A percentile compares a stretch with the other conserved stretches of the same genome.
Conservation (phyloP, 2,329 filamentous ascomycete species). For the Talaromyces verruculosus region DNA sequence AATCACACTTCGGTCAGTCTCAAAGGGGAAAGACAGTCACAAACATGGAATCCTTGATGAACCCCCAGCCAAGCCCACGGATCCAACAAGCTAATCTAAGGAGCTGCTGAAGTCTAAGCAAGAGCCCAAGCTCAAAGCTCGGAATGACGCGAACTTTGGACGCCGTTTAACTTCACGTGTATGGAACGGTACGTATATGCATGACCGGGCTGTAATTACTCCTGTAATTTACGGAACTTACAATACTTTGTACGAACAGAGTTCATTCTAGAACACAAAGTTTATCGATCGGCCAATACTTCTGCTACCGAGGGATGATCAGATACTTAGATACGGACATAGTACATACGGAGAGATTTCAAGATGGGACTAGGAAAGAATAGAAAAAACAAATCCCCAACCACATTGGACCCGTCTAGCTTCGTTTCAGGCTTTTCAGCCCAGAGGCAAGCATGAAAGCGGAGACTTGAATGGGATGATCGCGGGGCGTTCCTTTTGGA, state of each 20-base stretch:
- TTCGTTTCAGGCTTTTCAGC: constrained; percentile 7
- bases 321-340: background rate
- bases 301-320: background rate
- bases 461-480: constrained; percentile 8
- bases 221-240: background rate
- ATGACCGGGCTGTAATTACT: constrained; percentile 8
- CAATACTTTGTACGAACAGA: background rate
- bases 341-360: background rate
- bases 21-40: constrained; percentile 8
- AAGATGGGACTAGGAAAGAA: background rate
- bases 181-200: background rate
- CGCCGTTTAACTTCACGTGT: background rate
- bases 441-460: constrained; percentile 8
- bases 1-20: constrained; percentile 8
- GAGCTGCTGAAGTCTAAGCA: background rate
- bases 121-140: background rate
- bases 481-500: constrained; percentile 4
- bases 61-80: background rate
- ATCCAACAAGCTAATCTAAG: constrained; percentile 1
- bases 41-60: background rate
- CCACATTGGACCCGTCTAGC: constrained; percentile 6
- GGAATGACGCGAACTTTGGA: constrained; percentile 3
- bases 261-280: background rate
- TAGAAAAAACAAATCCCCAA: constrained; percentile 4
- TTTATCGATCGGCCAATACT: background rate